These are phyloP conservation scores for Pyrus hybrid DNA, from an alignment of 331 rosid species.

Conservation along the genomic window DNA sequence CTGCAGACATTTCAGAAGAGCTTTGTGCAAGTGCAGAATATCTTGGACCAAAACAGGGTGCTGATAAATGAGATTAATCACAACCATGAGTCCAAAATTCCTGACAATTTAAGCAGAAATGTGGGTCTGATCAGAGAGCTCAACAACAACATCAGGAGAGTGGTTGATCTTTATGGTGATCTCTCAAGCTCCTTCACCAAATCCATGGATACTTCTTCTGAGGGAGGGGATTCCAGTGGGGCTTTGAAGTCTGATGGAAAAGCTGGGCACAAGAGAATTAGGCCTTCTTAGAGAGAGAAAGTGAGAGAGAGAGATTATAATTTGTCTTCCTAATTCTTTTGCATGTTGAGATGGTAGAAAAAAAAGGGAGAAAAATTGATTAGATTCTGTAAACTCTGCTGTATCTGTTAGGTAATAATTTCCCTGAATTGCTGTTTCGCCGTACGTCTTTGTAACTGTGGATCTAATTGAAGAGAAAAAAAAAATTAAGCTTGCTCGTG, in stretches of 20 bases:
- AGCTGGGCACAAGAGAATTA: conserved; percentile 57
- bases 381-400: conserved; percentile 36
- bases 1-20: conserved; percentile 78
- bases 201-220: conserved; percentile 78
- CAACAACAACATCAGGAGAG: conserved; percentile 91
- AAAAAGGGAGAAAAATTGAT: conserved; percentile 3
- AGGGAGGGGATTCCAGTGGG: conserved; percentile 93
- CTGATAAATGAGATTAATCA: conserved; percentile 96
- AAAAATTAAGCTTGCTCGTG: neutral
- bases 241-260: conserved; percentile 75
- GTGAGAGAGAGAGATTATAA: neutral
- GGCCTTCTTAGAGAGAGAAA: conserved; percentile 38
- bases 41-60: conserved; percentile 88
- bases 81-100: conserved; percentile 86
- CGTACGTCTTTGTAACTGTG: conserved; percentile 40
- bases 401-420: conserved; percentile 37
- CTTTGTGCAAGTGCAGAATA: conserved; percentile 81
- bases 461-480: conserved; percentile 37
- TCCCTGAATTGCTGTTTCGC: conserved; percentile 24
- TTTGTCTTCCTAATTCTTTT: conserved; percentile 35
- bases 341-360: conserved; percentile 25
- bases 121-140: conserved; percentile 87
- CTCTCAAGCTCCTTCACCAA: conserved; percentile 78
- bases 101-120: conserved; percentile 83
- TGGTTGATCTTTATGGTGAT: conserved; percentile 90